A percentile compares a stretch with the other conserved stretches of the same genome.
These are phyloP conservation scores for Patellifolia procumbens DNA, from an alignment of 179 eudicot genomes.

Conservation along the genomic window DNA sequence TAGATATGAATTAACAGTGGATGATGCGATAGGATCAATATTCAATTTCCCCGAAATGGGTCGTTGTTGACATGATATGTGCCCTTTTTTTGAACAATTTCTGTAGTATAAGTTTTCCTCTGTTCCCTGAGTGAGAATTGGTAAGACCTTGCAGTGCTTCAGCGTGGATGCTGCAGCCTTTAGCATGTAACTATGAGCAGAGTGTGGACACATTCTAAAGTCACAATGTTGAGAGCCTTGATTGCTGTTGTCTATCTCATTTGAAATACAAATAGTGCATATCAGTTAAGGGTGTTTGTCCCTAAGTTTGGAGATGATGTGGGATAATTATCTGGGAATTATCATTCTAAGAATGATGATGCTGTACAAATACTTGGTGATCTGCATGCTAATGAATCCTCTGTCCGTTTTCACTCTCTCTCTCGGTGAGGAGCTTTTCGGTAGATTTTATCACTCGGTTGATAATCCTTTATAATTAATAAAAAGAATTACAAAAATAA, in stretches of 20 bases:
- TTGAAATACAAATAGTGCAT: background rate
- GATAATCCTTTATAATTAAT: background rate
- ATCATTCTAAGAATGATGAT: background rate
- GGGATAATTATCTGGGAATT: background rate
- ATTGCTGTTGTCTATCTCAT: background rate
- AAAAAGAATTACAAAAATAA: background rate
- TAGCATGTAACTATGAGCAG: background rate
- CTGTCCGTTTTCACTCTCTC: background rate
- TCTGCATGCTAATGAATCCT: background rate
- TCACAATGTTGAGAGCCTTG: background rate
- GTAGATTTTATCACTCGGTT: background rate
- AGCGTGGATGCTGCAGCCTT: background rate
- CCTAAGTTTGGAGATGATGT: background rate
- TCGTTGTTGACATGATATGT: background rate
- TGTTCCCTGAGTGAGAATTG: background rate
- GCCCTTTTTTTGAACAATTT: background rate
- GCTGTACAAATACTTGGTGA: background rate
- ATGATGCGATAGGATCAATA: background rate
- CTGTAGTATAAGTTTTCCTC: background rate
- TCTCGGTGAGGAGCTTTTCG: background rate
- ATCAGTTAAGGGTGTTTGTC: background rate
- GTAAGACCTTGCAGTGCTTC: background rate
- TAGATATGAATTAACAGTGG: background rate
- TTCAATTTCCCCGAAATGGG: no score
- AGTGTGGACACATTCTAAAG: background rate